Conservation (phyloP, 1,284 basidiomycete genomes). For the Cutaneotrichosporon sp. region DNA sequence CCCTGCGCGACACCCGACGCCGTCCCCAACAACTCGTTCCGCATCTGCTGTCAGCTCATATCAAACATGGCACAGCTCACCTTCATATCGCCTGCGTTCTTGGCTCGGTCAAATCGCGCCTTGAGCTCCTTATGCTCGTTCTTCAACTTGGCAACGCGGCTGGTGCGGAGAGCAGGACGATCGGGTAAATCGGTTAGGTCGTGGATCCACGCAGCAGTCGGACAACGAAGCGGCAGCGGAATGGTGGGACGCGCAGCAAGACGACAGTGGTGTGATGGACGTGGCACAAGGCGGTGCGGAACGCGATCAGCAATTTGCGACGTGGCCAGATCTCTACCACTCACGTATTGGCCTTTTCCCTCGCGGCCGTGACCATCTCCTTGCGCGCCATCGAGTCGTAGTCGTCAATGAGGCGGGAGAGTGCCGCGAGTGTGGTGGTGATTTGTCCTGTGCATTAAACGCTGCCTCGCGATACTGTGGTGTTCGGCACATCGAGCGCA, state of each 20-base stretch:
- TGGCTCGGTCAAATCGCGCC: slow-evolving; percentile 49
- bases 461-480: background rate
- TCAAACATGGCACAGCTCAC: slow-evolving; percentile 15
- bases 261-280: background rate
- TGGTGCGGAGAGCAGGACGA: slow-evolving; percentile 16
- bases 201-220: no score
- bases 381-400: slow-evolving; percentile 92
- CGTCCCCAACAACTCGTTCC: slow-evolving; percentile 12
- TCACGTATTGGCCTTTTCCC: slow-evolving; percentile 88
- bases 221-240: background rate
- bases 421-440: slow-evolving; percentile 83
- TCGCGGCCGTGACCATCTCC: slow-evolving; percentile 87
- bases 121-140: slow-evolving; percentile 49
- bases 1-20: slow-evolving; percentile 24
- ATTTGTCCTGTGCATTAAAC: slow-evolving; percentile 69
- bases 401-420: slow-evolving; percentile 87
- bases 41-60: background rate
- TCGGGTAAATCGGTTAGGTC: no score
- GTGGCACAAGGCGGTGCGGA: background rate
- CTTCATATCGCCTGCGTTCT: slow-evolving; percentile 39
- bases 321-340: slow-evolving; percentile 22
- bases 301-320: background rate
- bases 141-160: slow-evolving; percentile 49
- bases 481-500: no score
- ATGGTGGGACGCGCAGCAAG: background rate